Conservation (phyloP, 140 eudicot genomes). For the Bidens hawaiensis region DNA sequence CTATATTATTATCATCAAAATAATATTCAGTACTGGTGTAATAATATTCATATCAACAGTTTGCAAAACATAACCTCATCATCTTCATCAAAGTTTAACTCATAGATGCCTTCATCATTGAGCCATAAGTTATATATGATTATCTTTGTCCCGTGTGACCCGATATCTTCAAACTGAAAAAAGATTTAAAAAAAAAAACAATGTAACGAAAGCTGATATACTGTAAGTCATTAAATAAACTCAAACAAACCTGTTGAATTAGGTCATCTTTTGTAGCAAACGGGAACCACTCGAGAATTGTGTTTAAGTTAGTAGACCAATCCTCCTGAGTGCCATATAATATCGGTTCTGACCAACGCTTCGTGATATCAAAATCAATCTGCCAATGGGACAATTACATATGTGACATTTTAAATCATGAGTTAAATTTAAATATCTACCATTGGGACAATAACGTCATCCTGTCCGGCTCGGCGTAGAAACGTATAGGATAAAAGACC, state of each 20-base stretch:
- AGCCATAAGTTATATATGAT: conserved; percentile 86
- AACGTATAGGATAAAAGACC: conserved; percentile 92
- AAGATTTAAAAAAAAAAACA: not conserved
- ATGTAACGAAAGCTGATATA: conserved; percentile 3
- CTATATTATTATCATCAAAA: conserved; percentile 34
- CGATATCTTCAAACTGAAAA: conserved; percentile 73
- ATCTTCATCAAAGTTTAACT: conserved; percentile 85
- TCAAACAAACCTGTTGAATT: conserved; percentile 60
- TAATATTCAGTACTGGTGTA: conserved; percentile 1
- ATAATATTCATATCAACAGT: not conserved
- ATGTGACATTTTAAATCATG: not conserved
- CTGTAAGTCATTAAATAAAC: not conserved
- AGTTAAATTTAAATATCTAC: conserved; percentile 31
- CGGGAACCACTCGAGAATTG: conserved; percentile 95
- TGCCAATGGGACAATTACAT: conserved; percentile 32
- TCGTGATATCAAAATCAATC: conserved; percentile 85
- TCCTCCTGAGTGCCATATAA: conserved; percentile 64
- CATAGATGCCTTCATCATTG: conserved; percentile 92
- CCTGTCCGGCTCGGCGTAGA: conserved; percentile 85
- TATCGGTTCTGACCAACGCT: conserved; percentile 77
- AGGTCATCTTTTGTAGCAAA: conserved; percentile 65
- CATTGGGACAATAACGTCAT: conserved; percentile 96
- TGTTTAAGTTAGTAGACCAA: conserved; percentile 76
- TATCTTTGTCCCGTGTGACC: conserved; percentile 83
- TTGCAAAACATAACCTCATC: conserved; percentile 50